These are phyloP conservation scores for Bacterosira constricta DNA, from an alignment of 108 stramenopile species.

Conservation along the genomic window DNA sequence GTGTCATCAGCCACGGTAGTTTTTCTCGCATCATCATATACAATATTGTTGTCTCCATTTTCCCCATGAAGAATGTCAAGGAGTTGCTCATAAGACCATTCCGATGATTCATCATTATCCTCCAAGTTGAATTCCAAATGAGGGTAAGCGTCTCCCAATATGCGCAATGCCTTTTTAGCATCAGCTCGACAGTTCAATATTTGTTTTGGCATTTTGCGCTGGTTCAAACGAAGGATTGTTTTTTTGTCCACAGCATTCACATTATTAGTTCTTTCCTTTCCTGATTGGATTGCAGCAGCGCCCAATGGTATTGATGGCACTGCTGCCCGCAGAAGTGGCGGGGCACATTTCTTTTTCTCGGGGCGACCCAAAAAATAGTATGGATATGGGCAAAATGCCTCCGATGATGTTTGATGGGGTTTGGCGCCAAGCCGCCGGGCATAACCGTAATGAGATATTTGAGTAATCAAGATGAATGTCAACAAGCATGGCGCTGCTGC, in stretches of 20 bases:
- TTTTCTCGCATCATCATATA: not conserved
- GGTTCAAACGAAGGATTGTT: slow-evolving; percentile 14
- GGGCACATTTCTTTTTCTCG: no score
- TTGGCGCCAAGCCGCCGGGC: no score
- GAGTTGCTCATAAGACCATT: slow-evolving; percentile 13
- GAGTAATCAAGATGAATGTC: not conserved
- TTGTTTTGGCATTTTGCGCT: slow-evolving; percentile 17
- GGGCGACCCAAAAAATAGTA: no score
- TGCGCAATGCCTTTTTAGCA: slow-evolving; percentile 13
- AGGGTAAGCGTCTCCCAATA: slow-evolving; percentile 33
- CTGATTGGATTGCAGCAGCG: not conserved
- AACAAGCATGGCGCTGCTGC: not conserved
- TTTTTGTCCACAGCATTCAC: not conserved
- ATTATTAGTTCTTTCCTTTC: not conserved
- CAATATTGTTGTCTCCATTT: not conserved
- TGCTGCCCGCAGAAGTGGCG: no score
- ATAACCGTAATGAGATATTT: no score
- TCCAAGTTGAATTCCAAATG: slow-evolving; percentile 17
- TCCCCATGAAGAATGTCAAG: slow-evolving; percentile 30
- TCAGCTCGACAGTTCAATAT: slow-evolving; percentile 7
- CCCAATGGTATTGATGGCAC: not conserved
- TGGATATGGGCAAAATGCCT: no score
- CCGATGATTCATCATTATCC: not conserved
- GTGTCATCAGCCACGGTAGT: not conserved
- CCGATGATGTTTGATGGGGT: no score